Conservation (phyloP, 1,284 basidiomycete genomes). For the Amylostereum chailletii region DNA sequence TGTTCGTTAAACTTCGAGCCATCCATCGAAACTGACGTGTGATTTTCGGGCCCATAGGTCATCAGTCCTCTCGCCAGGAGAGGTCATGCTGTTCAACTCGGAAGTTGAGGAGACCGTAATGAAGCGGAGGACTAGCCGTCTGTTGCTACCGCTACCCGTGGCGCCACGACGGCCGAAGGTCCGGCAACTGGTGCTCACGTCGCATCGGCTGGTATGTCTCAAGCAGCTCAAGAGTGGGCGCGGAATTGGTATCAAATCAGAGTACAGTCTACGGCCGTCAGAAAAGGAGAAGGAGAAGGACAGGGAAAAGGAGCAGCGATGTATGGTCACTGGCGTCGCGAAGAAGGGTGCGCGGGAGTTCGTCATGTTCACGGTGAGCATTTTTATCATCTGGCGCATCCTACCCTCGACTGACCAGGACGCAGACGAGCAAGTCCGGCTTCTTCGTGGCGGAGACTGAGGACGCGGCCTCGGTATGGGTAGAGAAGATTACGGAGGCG, state of each 20-base stretch:
- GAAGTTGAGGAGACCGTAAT: constrained; percentile 45
- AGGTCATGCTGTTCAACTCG: constrained; percentile 41
- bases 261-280: constrained; percentile 31
- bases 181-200: constrained; percentile 52
- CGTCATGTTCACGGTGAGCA: constrained; percentile 50
- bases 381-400: constrained; percentile 1
- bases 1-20: neutral
- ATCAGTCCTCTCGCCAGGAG: constrained; percentile 33
- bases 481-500: constrained; percentile 39
- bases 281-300: constrained; percentile 22
- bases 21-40: constrained; percentile 8
- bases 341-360: constrained; percentile 52
- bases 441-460: constrained; percentile 38
- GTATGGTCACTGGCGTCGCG: constrained; percentile 37
- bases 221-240: constrained; percentile 35
- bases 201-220: constrained; percentile 44
- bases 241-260: constrained; percentile 35
- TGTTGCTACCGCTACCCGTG: constrained; percentile 46
- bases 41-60: constrained; percentile 21
- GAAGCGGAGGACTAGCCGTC: constrained; percentile 49
- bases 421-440: constrained; percentile 44
- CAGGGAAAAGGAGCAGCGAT: constrained; percentile 22
- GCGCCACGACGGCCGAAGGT: constrained; percentile 42
- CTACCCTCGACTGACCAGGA: neutral
- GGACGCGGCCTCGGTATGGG: constrained; percentile 35